phyloP scores from a whole-genome alignment of 2,329 filamentous ascomycete genomes.

The Aspergillus felis region DNA sequence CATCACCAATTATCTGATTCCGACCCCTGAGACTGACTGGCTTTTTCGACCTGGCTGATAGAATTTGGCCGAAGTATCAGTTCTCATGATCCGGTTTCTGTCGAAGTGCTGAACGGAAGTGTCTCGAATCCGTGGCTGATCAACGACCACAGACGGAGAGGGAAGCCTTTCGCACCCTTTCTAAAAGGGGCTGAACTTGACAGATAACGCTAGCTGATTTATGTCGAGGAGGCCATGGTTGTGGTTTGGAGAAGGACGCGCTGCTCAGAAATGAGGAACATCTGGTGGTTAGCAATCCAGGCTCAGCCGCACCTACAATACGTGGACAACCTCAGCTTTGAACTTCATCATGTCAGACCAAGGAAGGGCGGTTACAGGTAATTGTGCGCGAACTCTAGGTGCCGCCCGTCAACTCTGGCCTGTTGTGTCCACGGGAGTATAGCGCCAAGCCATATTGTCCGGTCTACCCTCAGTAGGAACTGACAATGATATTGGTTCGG shows the following conservation, averaged over 20 bases:
- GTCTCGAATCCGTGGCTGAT: neutral
- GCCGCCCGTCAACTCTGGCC: neutral
- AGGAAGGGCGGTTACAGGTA: neutral
- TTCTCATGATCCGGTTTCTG: neutral
- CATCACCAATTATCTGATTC: constrained; percentile 45
- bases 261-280: too few species aligned
- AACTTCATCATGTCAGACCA: neutral
- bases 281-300: too few species aligned
- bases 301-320: neutral
- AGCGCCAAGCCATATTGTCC: neutral
- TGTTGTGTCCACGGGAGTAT: neutral
- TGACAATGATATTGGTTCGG: neutral
- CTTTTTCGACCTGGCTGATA: constrained; percentile 31
- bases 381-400: neutral
- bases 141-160: neutral
- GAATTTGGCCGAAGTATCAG: neutral
- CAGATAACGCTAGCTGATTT: neutral
- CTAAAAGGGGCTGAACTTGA: neutral
- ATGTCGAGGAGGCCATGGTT: neutral
- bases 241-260: too few species aligned
- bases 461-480: neutral
- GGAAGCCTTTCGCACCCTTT: neutral
- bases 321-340: neutral
- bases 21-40: constrained; percentile 47
- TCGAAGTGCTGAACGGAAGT: neutral